Evolutionary conservation across 73 alveolate species (phyloP).

Genomic region (Uronychia binucleata): DNA sequence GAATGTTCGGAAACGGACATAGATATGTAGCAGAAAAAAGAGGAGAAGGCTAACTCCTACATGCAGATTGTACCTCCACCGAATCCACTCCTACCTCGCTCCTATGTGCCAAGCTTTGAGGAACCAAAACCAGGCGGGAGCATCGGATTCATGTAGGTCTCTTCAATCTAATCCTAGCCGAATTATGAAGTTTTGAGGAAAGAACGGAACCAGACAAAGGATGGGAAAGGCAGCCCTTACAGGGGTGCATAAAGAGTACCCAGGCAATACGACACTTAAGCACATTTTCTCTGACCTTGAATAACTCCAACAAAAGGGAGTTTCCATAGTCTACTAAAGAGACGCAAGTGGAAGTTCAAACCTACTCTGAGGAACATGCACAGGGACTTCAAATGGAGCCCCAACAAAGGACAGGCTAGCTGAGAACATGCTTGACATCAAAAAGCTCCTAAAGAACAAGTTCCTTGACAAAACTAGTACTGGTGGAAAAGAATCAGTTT

Average conservation of each 20-base stretch:
- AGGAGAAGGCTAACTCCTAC: background rate
- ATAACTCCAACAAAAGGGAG: background rate
- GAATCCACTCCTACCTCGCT: conserved; percentile 6
- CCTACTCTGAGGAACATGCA: background rate
- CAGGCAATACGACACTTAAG: conserved; percentile 21
- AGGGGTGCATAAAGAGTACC: conserved; percentile 26
- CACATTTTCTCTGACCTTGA: conserved; percentile 5
- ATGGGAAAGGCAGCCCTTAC: too few species aligned
- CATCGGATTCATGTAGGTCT: conserved; percentile 29
- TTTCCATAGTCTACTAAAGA: background rate
- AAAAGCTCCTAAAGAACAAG: conserved; percentile 22
- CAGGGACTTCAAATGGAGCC: background rate
- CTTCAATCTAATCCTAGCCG: conserved; percentile 5
- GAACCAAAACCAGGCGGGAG: conserved; percentile 16
- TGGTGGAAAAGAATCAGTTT: background rate
- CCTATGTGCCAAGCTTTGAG: conserved; percentile 1
- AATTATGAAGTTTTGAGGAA: conserved; percentile 37
- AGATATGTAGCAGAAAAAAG: background rate
- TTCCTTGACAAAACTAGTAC: background rate
- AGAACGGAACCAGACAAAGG: conserved; percentile 27
- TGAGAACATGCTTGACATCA: conserved; percentile 36
- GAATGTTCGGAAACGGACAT: too few species aligned
- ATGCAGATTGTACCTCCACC: conserved; percentile 11
- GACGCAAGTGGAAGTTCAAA: background rate
- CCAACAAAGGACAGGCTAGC: background rate